These are phyloP conservation scores for Xanthoparmelia taractica DNA, from an alignment of 495 filamentous ascomycete genomes.

Conservation along the genomic window DNA sequence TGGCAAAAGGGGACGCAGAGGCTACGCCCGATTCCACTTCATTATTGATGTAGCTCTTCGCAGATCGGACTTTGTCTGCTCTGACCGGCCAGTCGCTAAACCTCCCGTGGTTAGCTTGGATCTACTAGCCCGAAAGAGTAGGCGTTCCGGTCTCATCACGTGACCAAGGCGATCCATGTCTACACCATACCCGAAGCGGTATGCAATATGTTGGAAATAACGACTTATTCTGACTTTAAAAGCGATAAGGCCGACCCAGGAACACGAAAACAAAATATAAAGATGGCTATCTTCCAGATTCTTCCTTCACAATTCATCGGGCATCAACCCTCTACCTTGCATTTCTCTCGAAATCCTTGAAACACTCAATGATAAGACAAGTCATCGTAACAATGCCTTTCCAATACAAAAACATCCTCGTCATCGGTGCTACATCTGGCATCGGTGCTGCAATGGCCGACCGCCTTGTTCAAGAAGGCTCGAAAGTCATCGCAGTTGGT, in stretches of 20 bases:
- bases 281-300: neutral
- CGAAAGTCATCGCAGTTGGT: constrained; percentile 54
- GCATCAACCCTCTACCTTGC: neutral
- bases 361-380: neutral
- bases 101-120: no score
- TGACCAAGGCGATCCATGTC: no score
- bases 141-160: constrained; percentile 3
- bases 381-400: constrained; percentile 40
- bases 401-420: constrained; percentile 57
- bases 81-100: no score
- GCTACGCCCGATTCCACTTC: no score
- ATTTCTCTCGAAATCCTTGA: neutral
- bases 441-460: constrained; percentile 59
- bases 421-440: constrained; percentile 64
- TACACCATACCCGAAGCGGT: no score
- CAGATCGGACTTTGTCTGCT: no score
- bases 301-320: neutral
- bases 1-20: no score
- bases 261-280: neutral
- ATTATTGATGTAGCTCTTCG: no score
- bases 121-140: constrained; percentile 10
- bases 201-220: neutral
- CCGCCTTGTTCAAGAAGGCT: constrained; percentile 52
- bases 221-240: neutral
- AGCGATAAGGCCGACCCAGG: neutral